Conservation (phyloP, 805 yeast genomes). For the Maudiozyma bulderi region DNA sequence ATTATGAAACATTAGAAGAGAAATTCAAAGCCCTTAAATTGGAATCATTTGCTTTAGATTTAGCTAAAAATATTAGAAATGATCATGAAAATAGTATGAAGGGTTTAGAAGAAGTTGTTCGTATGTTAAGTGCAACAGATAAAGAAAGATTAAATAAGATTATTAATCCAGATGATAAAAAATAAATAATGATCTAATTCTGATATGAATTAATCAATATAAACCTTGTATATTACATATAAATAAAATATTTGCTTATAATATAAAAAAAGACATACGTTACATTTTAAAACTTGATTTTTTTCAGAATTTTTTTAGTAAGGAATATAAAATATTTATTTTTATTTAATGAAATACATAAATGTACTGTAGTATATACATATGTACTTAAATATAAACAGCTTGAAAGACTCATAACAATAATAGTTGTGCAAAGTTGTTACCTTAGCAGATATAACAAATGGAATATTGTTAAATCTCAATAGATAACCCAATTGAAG, state of each 20-base stretch:
- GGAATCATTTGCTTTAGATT: conserved; percentile 55
- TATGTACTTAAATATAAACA: too few relatives aligned
- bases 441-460: too few relatives aligned
- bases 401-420: too few relatives aligned
- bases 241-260: too few relatives aligned
- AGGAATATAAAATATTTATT: too few relatives aligned
- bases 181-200: conserved; percentile 4
- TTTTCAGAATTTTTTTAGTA: too few relatives aligned
- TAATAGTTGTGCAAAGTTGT: too few relatives aligned
- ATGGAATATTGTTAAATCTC: too few relatives aligned
- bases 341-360: too few relatives aligned
- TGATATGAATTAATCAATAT: not conserved
- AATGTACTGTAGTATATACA: too few relatives aligned
- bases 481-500: too few relatives aligned
- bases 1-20: conserved; percentile 53
- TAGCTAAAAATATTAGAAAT: conserved; percentile 49
- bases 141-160: conserved; percentile 32
- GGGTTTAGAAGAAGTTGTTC: conserved; percentile 46
- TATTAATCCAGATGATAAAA: conserved; percentile 25
- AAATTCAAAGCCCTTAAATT: conserved; percentile 53
- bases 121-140: conserved; percentile 45
- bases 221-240: not conserved
- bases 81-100: conserved; percentile 45
- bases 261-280: not conserved
- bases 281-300: too few relatives aligned